Evolutionary conservation across 108 stramenopile species (phyloP), one percentile per base, ranked within the genome.

Genomic region (Licmophora abbreviata): DNA sequence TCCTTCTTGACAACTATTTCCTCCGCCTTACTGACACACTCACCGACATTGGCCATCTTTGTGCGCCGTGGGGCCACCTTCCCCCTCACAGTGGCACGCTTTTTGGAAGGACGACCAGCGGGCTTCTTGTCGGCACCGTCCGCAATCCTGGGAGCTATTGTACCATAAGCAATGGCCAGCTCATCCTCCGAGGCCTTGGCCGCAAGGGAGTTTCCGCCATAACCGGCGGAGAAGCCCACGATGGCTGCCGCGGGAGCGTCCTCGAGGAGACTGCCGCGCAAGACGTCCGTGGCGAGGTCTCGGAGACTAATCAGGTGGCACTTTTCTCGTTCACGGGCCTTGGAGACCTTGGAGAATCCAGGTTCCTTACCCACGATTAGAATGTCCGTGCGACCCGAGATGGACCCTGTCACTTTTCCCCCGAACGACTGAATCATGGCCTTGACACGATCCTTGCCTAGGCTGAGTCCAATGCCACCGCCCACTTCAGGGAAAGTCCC

Each of bases 401-500:
- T 47, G 8, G 62, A 17, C 0, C 50, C 17, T n/a, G 71, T 77
- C 18, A 77, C 76, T 21, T 23, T 49, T 12, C 66, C 77, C 5
- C 69, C 69, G 45, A 74, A 79, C 3, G 50, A 38, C 45, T 75
- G 58, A 42, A 77, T 59, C 68, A 77, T 59, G 9, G 54, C 44
- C 32, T 50, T 74, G 56, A 56, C 47, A 2, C 51, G 40, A 24
- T 63, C 69, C 49, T 81, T 81, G 18, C 75, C 80, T 6, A 65
- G 54, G 33, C 27, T 58, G 31, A 76, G 35, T 25, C 80, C 80
- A 9, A 25, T 17, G 12, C 79, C 79, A 20, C 79, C 79, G n/a
- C 79, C 79, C 3, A 81, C 14, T 44, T 81, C 76, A 2, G 79
- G 79, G 40, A 77, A 81, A 3, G 72, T 24, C 11, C 75, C 74